Base-by-base conservation (phyloP, 768 basidiomycete species). In the Solioccasus polychromus region DNA sequence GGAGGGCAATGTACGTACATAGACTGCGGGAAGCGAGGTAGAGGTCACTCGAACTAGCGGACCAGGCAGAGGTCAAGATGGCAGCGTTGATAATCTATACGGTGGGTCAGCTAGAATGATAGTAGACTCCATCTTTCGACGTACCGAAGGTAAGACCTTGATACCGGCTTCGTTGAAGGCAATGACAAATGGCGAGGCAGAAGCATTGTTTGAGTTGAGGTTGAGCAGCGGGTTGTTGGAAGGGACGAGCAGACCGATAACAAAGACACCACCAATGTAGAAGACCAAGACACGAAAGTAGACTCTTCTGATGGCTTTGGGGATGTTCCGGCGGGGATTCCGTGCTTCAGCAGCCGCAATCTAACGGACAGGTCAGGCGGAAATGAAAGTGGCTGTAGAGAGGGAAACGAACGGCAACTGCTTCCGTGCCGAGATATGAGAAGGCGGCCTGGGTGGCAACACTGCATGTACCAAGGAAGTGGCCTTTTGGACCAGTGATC, bases 381-480 rank as follows among this genome's bases (percentile, higher is more conserved):
- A 32, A 42, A 14, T 26, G 31, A 12, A 23, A 35, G 14, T 35
- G 9, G 15, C 11, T 20, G 5, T 8, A 4, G 42, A 0, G 6
- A 34, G 19, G n/a, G 28, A 44, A 4, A 60, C 63, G 51, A 45
- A 72, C 70, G 36, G 72, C 74, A 18, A 73, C 73, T 30, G 67
- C 64, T 56, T 83, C 82, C 1, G 80, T 79, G 11, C 82, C 82
- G 23, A 77, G 70, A 60, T 71, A 82, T 11, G 78, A 73, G 66
- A 82, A 83, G 4, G 76, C 77, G 12, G 82, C 83, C 54, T 81
- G 77, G 8, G 71, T 74, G 43, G 78, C 70, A 37, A 79, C 79
- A 2, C 76, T 70, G 68, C 73, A 80, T 44, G 68, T 68, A 5
- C 70, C 71, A 11, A 73, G 57, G 69, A 83, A 83, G 22, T 69